phyloP scores from a whole-genome alignment of 1,139 yeast species.

The Lodderomyces beijingensis region DNA sequence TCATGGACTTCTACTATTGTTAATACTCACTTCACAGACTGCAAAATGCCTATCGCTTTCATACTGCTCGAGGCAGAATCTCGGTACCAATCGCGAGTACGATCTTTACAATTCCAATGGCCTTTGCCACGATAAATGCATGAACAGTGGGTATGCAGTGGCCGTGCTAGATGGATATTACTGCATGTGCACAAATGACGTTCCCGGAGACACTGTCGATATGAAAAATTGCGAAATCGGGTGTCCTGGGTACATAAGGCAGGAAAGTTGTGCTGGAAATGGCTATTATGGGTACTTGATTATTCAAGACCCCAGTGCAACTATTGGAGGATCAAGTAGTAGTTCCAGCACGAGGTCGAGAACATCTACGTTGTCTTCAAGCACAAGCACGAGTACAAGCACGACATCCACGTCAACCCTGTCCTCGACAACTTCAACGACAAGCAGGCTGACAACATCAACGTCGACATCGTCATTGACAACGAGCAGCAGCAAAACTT shows the following conservation, averaged over 20 bases:
- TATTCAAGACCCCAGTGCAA: slow-evolving; percentile 21
- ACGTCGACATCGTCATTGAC: slow-evolving; percentile 1
- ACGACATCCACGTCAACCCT: neutral
- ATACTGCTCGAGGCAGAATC: slow-evolving; percentile 46
- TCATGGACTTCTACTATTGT: too few species aligned
- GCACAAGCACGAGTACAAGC: slow-evolving; percentile 10
- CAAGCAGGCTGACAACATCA: slow-evolving; percentile 2
- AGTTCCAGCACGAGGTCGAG: slow-evolving; percentile 1
- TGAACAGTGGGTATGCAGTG: slow-evolving; percentile 41
- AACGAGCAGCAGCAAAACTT: slow-evolving; percentile 1
- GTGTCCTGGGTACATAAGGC: slow-evolving; percentile 47
- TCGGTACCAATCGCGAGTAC: slow-evolving; percentile 13
- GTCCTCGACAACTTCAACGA: slow-evolving; percentile 1
- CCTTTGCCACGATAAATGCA: slow-evolving; percentile 46
- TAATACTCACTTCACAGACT: neutral
- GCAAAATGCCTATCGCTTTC: slow-evolving; percentile 15
- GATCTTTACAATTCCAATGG: slow-evolving; percentile 49
- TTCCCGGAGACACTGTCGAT: slow-evolving; percentile 40
- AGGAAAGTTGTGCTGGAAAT: slow-evolving; percentile 30
- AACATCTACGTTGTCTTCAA: slow-evolving; percentile 5
- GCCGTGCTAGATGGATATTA: slow-evolving; percentile 48
- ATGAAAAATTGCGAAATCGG: slow-evolving; percentile 35
- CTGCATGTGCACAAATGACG: slow-evolving; percentile 60
- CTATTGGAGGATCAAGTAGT: slow-evolving; percentile 12
- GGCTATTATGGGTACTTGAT: slow-evolving; percentile 35